Evolutionary conservation across 2,329 filamentous ascomycete species (phyloP), one percentile per base, ranked within the genome.

Genomic region (Penicillium sp.): DNA sequence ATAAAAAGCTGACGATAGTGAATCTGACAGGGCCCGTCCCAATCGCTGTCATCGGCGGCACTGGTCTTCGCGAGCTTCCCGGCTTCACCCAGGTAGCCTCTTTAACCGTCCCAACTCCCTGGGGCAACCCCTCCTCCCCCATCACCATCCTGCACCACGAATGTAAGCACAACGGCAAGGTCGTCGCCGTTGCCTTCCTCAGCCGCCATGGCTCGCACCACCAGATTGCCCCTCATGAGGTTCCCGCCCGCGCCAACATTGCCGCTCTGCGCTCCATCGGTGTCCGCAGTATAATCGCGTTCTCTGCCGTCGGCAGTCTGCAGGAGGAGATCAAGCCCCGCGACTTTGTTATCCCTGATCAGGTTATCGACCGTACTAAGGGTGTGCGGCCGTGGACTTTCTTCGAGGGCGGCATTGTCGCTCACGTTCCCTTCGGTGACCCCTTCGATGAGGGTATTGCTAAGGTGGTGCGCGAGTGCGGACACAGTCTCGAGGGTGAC

Each of bases 341-440:
- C 74, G 93, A 99, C 77, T 99, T 99, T 71, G 88, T 97, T 43
- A 81, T 99, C 11, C 93, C 92, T 0, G 90, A 96, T 73, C 93
- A 99, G 77, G 82, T 95, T 70, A 96, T 97, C 68, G 93, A 99
- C 76, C 88, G 92, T 55, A 97, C 92, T 59, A 97, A 96, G 81
- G 93, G 92, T 46, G 79, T 95, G 55, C 81, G 93, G 7, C 90
- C 92, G 2, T 96, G 92, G 71, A 97, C 93, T 22, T 99, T 95
- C 77, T 99, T 97, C 69, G 75, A 76, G 60, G 66, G 64, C 10
- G 93, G 93, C 27, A 82, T 95, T 58, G 93, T 99, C 13, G 89
- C 88, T 31, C 93, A 99, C 70, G 88, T 97, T 37, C 88, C 90
- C 38, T 97, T 99, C 68, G 93, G 89, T 22, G 93, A 97, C 68